Percentiles rank a stretch among this genome's conserved stretches.
Evolutionary conservation across 1,284 basidiomycete species (phyloP).

Genomic region (Puccinia novopanici): DNA sequence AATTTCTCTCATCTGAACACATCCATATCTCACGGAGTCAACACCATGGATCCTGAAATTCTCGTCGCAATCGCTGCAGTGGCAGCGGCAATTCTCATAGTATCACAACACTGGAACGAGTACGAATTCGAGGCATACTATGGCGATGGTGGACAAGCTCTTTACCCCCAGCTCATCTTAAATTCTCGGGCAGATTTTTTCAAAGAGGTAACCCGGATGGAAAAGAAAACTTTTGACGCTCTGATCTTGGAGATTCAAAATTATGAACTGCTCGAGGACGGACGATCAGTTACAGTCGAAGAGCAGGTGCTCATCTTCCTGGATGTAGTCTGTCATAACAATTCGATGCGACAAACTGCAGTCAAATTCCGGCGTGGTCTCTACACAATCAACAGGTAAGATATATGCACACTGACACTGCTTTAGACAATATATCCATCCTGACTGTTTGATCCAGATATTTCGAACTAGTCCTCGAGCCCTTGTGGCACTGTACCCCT

Average conservation of each 20-base stretch:
- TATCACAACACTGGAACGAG: conserved; percentile 5
- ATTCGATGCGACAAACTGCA: neutral
- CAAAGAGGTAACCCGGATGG: neutral
- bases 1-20: too few species aligned
- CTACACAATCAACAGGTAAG: neutral
- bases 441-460: neutral
- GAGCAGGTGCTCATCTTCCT: neutral
- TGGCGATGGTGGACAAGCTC: conserved; percentile 2
- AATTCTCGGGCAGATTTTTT: neutral
- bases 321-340: neutral
- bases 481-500: neutral
- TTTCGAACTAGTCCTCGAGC: neutral
- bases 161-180: neutral
- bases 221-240: neutral
- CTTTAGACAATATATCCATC: neutral
- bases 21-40: too few species aligned
- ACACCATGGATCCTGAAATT: too few species aligned
- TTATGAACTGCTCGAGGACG: neutral
- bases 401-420: neutral
- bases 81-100: neutral
- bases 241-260: neutral
- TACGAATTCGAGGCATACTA: neutral
- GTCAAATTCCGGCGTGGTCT: neutral
- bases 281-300: neutral
- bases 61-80: neutral